A percentile compares a stretch with the other conserved stretches of the same genome.
These are phyloP conservation scores for Clonostachys sp. DNA, from an alignment of 2,329 filamentous ascomycete genomes.

Conservation along the genomic window DNA sequence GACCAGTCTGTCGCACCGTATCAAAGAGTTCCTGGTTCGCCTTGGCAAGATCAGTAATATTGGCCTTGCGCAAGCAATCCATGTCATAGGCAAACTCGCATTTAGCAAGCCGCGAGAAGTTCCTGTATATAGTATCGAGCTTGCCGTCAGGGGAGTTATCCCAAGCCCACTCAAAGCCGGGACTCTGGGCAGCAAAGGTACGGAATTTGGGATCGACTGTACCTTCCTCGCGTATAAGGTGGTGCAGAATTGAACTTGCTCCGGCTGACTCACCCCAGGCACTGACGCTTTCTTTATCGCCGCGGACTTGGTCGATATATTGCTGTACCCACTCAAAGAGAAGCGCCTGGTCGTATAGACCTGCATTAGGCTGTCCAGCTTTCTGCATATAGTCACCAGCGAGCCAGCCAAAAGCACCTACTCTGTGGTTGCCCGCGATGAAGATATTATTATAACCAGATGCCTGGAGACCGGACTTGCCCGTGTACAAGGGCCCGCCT, in stretches of 20 bases:
- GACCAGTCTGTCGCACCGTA: too few relatives aligned
- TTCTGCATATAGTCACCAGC: constrained; percentile 43
- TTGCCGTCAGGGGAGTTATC: too few relatives aligned
- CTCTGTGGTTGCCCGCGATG: constrained; percentile 71
- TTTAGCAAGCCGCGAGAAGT: too few relatives aligned
- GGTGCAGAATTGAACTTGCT: constrained; percentile 57
- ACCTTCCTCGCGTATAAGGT: constrained; percentile 46
- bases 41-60: too few relatives aligned
- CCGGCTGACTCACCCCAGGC: constrained; percentile 67
- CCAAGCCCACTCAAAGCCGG: too few relatives aligned
- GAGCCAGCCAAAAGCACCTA: constrained; percentile 70
- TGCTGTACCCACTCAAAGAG: constrained; percentile 66
- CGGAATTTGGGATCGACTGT: background rate
- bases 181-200: too few relatives aligned
- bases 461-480: too few relatives aligned
- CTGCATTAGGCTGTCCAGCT: constrained; percentile 53
- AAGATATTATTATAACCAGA: constrained; percentile 57
- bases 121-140: too few relatives aligned
- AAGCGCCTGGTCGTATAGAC: constrained; percentile 65
- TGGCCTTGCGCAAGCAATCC: too few relatives aligned
- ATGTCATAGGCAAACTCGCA: too few relatives aligned
- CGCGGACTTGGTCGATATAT: constrained; percentile 63
- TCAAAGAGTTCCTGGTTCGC: too few relatives aligned
- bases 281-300: constrained; percentile 62
- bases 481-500: too few relatives aligned